Evolutionary conservation across 2,329 filamentous ascomycete genomes (phyloP), one percentile per base, ranked within the genome.

Genomic region (Ceratocystis harringtonii): DNA sequence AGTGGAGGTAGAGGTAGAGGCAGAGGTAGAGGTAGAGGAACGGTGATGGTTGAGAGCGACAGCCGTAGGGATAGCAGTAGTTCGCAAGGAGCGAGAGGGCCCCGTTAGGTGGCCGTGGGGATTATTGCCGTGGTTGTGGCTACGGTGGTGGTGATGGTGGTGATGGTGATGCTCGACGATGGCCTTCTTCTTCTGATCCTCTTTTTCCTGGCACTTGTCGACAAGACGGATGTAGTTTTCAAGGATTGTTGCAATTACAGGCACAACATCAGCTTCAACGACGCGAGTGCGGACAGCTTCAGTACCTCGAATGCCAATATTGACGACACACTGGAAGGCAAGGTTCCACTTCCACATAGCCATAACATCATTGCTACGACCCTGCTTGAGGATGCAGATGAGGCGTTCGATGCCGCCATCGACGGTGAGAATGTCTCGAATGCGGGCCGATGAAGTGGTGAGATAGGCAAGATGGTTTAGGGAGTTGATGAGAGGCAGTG

Each of bases 301-400:
- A 12, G 94, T 96, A 68, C 94, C 94, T 70, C 94, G 85, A 68
- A 99, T 92, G 66, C 94, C 94, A 73, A 99, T 97, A 76, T 99
- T 99, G 74, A 99, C 94, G 69, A 97, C 92, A 75, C 94, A 99
- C 76, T 97, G 94, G 75, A 99, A 99, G 64, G 94, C 94, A 69
- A 99, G 82, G 73, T 96, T 99, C 94, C 94, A 99, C 77, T 97
- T 97, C 94, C 94, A 99, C 89, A 96, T 96, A 75, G 96, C 92
- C 92, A 97, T 96, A 86, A 96, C 88, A 75, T 99, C 92, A 76
- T 92, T 95, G 78, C 90, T 96, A 73, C 94, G 84, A 69, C 94
- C 94, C 76, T 96, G 90, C 77, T 99, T 99, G 75, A 99, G 84
- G 73, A 99, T 96, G 82, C 91, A 96, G 74, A 99, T 90, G 70